Base-by-base conservation (phyloP, 2,329 filamentous ascomycete species). In the Trichoderma atroviride region DNA sequence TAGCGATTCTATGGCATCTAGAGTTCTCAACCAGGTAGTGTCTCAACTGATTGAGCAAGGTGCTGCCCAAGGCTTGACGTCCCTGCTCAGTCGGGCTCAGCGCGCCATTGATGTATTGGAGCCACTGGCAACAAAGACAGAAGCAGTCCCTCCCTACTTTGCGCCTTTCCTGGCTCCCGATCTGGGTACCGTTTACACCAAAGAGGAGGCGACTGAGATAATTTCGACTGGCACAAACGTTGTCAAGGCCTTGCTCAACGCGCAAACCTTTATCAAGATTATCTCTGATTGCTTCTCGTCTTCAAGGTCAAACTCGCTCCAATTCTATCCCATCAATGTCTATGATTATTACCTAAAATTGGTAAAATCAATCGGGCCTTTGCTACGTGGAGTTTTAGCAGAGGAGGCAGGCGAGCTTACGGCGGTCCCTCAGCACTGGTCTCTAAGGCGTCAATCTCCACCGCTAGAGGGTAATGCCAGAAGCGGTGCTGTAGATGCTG, bases 271-370 rank as follows among this genome's bases (percentile, higher is more conserved):
- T 10, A 88, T 94, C 50, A 90, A 90, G 73, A 89, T 93, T 27
- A 84, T 96, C 40, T 90, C 89, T 40, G 87, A 92, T 69, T 90
- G 91, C 70, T 97, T 92, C 77, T 89, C 88, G 76, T 88, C 88
- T 69, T 87, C 88, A 66, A 86, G 93, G 69, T 87, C 89, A 31
- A 85, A 87, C 63, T 83, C 82, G 11, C 86, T 88, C 35, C 86
- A 91, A 13, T 92, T 97, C 75, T 89, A 88, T 67, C 86, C 89
- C 31, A 87, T 96, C 74, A 97, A 97, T 76, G 86, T 97, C 27
- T 93, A 90, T 37, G 95, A 98, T 78, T 90, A 93, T 77, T 97
- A 97, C 77, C 84, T 88, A 56, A 81, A 84, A n/a, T 82, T 97
- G 47, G 86, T 97, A 29, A 87, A 88, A 71, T 89, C 89, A 31